phyloP scores from a whole-genome alignment of 106 monocot species.

The Dendrobium chrysotoxum region DNA sequence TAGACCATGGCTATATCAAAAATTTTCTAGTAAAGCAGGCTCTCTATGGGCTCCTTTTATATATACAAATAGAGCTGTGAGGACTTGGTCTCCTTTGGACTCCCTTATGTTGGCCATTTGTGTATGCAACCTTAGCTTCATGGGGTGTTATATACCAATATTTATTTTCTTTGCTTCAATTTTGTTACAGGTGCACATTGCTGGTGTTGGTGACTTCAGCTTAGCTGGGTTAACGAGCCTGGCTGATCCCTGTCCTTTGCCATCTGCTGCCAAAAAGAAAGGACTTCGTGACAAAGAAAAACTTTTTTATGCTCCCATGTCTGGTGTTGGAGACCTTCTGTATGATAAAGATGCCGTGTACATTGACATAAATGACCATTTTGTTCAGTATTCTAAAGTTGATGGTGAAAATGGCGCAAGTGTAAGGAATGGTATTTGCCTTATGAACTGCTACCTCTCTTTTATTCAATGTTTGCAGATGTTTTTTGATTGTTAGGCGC shows the following conservation, averaged over 20 bases:
- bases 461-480: neutral
- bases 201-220: constrained; percentile 82
- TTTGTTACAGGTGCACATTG: constrained; percentile 76
- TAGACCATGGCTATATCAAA: neutral
- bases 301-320: constrained; percentile 97
- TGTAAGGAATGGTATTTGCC: constrained; percentile 41
- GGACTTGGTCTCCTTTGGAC: neutral
- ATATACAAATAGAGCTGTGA: neutral
- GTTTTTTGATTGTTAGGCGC: neutral
- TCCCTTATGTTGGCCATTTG: neutral
- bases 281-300: constrained; percentile 95
- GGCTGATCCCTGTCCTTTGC: constrained; percentile 90
- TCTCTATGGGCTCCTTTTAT: neutral
- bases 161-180: neutral
- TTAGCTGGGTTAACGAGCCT: constrained; percentile 68
- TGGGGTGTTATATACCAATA: neutral
- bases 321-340: constrained; percentile 93
- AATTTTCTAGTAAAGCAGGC: neutral
- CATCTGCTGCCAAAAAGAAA: constrained; percentile 94
- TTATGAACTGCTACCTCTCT: neutral
- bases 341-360: constrained; percentile 99
- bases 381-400: constrained; percentile 88
- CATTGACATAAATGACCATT: constrained; percentile 87
- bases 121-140: neutral
- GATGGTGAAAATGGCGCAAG: constrained; percentile 40